Evolutionary conservation across 176 grass and related monocot species (phyloP), one percentile per base, ranked within the genome.

Genomic region (Poa pratensis): DNA sequence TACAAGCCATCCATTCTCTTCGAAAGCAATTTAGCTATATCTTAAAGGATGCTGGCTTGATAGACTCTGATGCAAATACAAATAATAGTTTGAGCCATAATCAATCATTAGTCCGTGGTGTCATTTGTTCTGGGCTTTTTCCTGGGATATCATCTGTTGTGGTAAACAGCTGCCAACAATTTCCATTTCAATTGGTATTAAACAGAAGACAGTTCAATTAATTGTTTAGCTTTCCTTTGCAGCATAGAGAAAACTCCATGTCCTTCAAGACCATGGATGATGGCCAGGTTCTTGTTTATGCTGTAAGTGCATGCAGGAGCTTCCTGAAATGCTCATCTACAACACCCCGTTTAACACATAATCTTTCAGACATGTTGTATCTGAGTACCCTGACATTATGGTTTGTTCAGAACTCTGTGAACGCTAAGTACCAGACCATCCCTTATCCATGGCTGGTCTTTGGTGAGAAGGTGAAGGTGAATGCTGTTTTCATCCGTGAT

Each of bases 241-340:
- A 98, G 93, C 93, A 95, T 77, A 88, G 93, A 90, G 96, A 98
- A 83, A 95, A 76, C 65, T 98, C 96, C 17, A 94, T 98, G 93
- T 94, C 96, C 78, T 98, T 95, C 77, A 95, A 98, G 80, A 92
- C 96, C 16, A 98, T 98, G 96, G 93, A 98, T 95, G 96, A 98
- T 83, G 96, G 96, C 20, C 93, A 94, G 80, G 96, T 98, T 82
- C 85, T 98, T 69, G 86, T 98, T 94, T 98, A 98, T 86, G 91
- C 91, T 80, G 96, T 98, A 90, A 94, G 93, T 94, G 45, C 73
- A 54, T 64, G 49, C 14, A 51, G 7, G 43, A 73, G 65, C 15
- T 5, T 66, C 64, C 4, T 13, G 9, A 80, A 80, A 73, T 75
- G 18, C 30, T 83, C 39, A 42, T 52, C 28, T 24, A 9, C 37